phyloP scores from a whole-genome alignment of 306 rosid species.

The Pyrus pyrifolia region DNA sequence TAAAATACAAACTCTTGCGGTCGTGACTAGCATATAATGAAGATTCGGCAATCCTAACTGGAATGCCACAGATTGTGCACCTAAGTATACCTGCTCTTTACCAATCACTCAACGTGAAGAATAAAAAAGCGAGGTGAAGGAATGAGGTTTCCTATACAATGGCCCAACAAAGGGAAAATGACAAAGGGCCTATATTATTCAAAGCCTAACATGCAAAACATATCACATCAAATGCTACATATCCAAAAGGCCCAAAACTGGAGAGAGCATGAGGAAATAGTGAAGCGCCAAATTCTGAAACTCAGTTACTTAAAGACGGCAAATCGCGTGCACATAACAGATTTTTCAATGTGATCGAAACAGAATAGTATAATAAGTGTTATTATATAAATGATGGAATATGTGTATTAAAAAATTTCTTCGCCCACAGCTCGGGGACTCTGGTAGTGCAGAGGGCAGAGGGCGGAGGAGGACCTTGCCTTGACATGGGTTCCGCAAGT shows the following conservation, averaged over 20 bases:
- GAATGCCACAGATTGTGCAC: no score
- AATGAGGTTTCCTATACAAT: background rate
- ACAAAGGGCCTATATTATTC: background rate
- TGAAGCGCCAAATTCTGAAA: background rate
- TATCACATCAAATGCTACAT: background rate
- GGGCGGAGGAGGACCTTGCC: background rate
- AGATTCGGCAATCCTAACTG: no score
- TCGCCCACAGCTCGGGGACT: background rate
- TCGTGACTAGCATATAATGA: no score
- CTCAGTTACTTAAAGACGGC: background rate
- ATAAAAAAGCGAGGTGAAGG: no score
- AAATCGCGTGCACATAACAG: background rate
- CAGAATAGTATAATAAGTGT: rapidly evolving
- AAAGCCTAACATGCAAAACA: background rate
- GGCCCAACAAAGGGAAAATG: background rate
- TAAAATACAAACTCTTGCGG: no score
- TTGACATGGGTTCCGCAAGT: background rate
- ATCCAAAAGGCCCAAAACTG: background rate
- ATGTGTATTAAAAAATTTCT: no score
- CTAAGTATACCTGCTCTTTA: no score
- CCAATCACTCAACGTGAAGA: no score
- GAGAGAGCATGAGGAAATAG: background rate
- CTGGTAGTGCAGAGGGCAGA: background rate
- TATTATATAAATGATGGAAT: rapidly evolving
- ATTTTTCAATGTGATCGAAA: no score